A percentile compares a stretch with the other conserved stretches of the same genome.
Evolutionary conservation across 495 filamentous ascomycete genomes (phyloP).

Genomic region (Aspergillus diversus): DNA sequence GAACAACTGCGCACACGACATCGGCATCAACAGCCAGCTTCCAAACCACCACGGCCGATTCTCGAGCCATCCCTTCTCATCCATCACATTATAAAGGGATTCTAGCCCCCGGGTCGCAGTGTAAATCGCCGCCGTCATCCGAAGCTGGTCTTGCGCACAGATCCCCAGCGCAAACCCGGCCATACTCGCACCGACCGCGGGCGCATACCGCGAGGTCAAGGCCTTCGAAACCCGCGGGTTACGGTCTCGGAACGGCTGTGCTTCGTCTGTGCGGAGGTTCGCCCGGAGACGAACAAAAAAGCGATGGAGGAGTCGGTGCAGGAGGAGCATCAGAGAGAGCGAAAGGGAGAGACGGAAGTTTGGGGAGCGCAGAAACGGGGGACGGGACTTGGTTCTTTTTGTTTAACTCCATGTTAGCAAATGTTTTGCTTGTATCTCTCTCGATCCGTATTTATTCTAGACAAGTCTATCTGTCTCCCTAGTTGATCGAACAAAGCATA

Average conservation of each 20-base stretch:
- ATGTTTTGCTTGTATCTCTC: background rate
- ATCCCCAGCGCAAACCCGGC: slow-evolving; percentile 82
- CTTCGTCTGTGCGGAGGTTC: slow-evolving; percentile 74
- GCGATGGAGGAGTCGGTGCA: slow-evolving; percentile 87
- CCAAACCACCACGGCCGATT: slow-evolving; percentile 87
- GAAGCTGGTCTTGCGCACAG: slow-evolving; percentile 74
- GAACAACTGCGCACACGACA: slow-evolving; percentile 88
- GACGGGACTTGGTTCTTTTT: slow-evolving; percentile 45
- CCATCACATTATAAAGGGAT: slow-evolving; percentile 81
- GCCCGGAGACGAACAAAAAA: slow-evolving; percentile 82
- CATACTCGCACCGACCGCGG: slow-evolving; percentile 83
- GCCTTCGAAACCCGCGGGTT: slow-evolving; percentile 76
- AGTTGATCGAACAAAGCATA: slow-evolving; percentile 21
- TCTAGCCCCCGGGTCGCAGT: slow-evolving; percentile 78
- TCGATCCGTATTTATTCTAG: background rate
- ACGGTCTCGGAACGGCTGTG: slow-evolving; percentile 74
- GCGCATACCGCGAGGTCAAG: slow-evolving; percentile 80
- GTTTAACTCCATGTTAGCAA: slow-evolving; percentile 1
- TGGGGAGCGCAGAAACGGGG: slow-evolving; percentile 65
- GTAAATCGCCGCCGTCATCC: slow-evolving; percentile 80
- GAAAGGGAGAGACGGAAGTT: slow-evolving; percentile 79
- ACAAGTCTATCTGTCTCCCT: too few species aligned
- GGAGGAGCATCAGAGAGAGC: slow-evolving; percentile 78
- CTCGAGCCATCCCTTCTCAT: slow-evolving; percentile 79
- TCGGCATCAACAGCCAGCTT: slow-evolving; percentile 92